Base-by-base conservation (phyloP, 2,329 filamentous ascomycete genomes). In the Calonectria pseudoreteaudii region DNA sequence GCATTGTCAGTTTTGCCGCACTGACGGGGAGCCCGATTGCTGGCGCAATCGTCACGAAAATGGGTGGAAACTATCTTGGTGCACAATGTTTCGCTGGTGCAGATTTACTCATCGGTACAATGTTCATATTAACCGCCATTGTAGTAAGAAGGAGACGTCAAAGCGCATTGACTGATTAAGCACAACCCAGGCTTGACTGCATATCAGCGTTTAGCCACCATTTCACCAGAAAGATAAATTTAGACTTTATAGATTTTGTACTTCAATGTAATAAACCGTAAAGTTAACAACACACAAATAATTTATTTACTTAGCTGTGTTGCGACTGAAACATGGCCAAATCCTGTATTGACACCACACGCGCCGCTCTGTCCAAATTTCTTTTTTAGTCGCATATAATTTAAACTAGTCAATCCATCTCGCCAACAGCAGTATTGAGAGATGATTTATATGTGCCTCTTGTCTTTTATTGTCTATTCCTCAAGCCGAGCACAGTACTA, bases 1-100 rank as follows among this genome's bases (percentile, higher is more conserved):
- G 53, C 26, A 52, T 64, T 26, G 67, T 69, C 11, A 69, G 67
- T 23, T 69, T 69, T 62, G 67, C 67, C 9, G 31, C 67, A 38
- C 56, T 69, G 2, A 69, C 67, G 11, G 67, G 67, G 3, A 69
- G 44, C 30, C 67, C 56, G 20, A 62, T 69, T n/a, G 67, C 67
- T 34, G 67, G 67, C 7, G 67, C 67, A 16, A 69, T 69, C 18
- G 56, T 69, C 26, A 64, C 67, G 3, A 14, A 53, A 7, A 64
- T 50, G 41, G 31, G 14, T 23, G 67, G 67, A 7, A 38, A 50
- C 14, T 69, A 69, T 52, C 26, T 69, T 26, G 67, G 67, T 11
- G 67, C 67, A 9, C 67, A 69, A 28, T 50, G 41, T 14, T 69
- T 69, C 16, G 44, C 44, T 5, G 67, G 67, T 10, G 67, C 58